These are phyloP conservation scores for Massariosphaeria phaeospora DNA, from an alignment of 495 filamentous ascomycete species.

Conservation along the genomic window DNA sequence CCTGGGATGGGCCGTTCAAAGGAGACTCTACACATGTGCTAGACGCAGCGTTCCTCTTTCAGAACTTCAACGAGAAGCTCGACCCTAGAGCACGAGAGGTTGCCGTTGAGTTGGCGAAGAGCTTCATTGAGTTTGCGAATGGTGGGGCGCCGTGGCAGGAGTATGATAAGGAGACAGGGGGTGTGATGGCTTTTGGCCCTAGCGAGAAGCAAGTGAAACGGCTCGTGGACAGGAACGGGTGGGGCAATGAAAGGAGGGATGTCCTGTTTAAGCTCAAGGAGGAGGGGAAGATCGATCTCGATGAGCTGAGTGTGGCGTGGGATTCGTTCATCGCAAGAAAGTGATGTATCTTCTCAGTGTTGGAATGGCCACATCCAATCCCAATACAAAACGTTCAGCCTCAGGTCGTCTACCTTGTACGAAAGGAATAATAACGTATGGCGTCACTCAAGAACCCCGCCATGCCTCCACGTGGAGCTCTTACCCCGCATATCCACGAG, in stretches of 20 bases:
- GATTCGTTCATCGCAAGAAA: conserved; percentile 9
- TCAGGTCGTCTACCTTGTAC: too few species aligned
- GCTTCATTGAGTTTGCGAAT: conserved; percentile 46
- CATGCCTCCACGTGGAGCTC: too few species aligned
- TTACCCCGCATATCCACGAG: too few species aligned
- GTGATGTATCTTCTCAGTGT: too few species aligned
- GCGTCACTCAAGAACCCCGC: too few species aligned
- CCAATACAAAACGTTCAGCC: too few species aligned
- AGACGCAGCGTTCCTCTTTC: conserved; percentile 47
- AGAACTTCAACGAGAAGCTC: conserved; percentile 45
- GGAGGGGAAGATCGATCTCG: conserved; percentile 26
- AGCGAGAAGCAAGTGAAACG: neutral
- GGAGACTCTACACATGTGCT: conserved; percentile 44
- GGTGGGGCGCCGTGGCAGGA: conserved; percentile 42
- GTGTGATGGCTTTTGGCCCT: conserved; percentile 2
- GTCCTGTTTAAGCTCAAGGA: conserved; percentile 19
- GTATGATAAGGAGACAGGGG: conserved; percentile 17
- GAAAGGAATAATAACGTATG: too few species aligned
- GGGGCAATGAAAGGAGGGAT: conserved; percentile 21
- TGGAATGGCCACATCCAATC: too few species aligned
- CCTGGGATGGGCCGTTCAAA: conserved; percentile 48
- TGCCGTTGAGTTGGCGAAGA: conserved; percentile 40
- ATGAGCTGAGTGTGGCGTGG: conserved; percentile 22
- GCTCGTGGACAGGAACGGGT: conserved; percentile 10
- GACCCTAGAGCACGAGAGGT: conserved; percentile 35